These are phyloP conservation scores for Emergomyces pasteurianus DNA, from an alignment of 2,329 filamentous ascomycete genomes.

Conservation along the genomic window DNA sequence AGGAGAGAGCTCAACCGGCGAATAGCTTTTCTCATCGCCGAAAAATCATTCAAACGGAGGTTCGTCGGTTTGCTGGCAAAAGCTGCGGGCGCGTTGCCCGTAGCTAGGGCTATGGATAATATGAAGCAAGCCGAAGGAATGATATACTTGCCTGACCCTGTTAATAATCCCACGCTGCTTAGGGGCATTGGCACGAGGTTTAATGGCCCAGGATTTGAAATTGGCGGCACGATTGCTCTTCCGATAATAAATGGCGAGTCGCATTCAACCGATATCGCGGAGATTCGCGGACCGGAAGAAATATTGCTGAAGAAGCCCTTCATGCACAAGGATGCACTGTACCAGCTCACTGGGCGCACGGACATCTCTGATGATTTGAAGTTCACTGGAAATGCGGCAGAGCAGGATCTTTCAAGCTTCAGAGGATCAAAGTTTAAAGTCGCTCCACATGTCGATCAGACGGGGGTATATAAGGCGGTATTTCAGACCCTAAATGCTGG, in stretches of 20 bases:
- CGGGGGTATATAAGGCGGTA: constrained; percentile 83
- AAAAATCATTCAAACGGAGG: constrained; percentile 80
- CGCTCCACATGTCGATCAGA: constrained; percentile 89
- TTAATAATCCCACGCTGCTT: constrained; percentile 70
- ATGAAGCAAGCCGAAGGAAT: constrained; percentile 67
- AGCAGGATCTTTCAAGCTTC: constrained; percentile 46
- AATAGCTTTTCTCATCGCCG: constrained; percentile 84
- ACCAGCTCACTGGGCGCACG: constrained; percentile 70
- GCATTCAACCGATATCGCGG: constrained; percentile 69
- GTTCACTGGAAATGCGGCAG: constrained; percentile 44
- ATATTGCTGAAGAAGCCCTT: constrained; percentile 79
- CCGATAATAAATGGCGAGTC: constrained; percentile 71
- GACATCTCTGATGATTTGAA: constrained; percentile 57
- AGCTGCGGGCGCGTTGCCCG: constrained; percentile 80
- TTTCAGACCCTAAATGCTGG: constrained; percentile 71
- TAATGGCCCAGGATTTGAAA: constrained; percentile 55
- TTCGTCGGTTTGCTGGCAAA: constrained; percentile 83
- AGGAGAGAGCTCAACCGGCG: constrained; percentile 77
- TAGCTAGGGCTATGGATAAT: constrained; percentile 79
- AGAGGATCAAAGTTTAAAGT: constrained; percentile 73
- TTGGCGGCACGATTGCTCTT: constrained; percentile 74
- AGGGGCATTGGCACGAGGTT: constrained; percentile 76
- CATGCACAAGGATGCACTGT: constrained; percentile 60
- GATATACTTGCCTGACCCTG: constrained; percentile 80
- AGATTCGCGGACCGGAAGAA: constrained; percentile 70